Conservation (phyloP, 805 yeast species). For the Ogataea henricii region DNA sequence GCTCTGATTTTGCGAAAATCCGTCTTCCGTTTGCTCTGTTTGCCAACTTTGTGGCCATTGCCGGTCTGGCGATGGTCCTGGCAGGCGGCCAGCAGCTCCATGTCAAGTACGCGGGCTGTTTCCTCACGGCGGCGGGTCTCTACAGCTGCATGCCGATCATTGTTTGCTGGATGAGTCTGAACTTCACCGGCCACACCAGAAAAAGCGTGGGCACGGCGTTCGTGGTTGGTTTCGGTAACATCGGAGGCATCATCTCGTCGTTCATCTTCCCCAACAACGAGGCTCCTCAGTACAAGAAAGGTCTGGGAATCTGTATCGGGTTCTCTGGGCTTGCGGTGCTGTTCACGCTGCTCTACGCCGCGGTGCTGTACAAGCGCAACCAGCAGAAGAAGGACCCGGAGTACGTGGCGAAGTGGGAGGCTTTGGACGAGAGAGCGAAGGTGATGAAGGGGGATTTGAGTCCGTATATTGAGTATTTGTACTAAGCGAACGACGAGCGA, state of each 20-base stretch:
- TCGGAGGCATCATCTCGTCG: conserved; percentile 69
- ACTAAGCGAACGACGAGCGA: conserved; percentile 26
- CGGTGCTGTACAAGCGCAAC: conserved; percentile 35
- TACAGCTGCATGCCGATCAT: conserved; percentile 70
- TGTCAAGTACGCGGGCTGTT: conserved; percentile 64
- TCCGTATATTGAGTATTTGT: conserved; percentile 50
- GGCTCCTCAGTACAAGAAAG: conserved; percentile 60
- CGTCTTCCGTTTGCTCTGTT: conserved; percentile 47
- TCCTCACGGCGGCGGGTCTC: conserved; percentile 57
- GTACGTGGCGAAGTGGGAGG: conserved; percentile 33
- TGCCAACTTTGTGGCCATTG: conserved; percentile 42
- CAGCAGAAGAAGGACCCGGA: conserved; percentile 37
- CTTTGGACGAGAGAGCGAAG: conserved; percentile 29
- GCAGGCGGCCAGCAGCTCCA: conserved; percentile 40
- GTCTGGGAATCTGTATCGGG: conserved; percentile 53
- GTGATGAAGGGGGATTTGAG: conserved; percentile 39
- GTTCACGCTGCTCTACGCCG: conserved; percentile 35
- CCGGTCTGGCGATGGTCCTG: conserved; percentile 58
- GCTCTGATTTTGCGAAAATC: conserved; percentile 55
- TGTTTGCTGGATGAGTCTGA: conserved; percentile 66
- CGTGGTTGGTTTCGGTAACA: conserved; percentile 71
- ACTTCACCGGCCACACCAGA: conserved; percentile 63
- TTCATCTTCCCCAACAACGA: conserved; percentile 55
- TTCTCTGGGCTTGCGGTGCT: conserved; percentile 45
- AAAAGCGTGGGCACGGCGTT: conserved; percentile 51